Evolutionary conservation across 345 rosid genomes (phyloP), one percentile per base, ranked within the genome.

Genomic region (Dipteronia dyeriana): DNA sequence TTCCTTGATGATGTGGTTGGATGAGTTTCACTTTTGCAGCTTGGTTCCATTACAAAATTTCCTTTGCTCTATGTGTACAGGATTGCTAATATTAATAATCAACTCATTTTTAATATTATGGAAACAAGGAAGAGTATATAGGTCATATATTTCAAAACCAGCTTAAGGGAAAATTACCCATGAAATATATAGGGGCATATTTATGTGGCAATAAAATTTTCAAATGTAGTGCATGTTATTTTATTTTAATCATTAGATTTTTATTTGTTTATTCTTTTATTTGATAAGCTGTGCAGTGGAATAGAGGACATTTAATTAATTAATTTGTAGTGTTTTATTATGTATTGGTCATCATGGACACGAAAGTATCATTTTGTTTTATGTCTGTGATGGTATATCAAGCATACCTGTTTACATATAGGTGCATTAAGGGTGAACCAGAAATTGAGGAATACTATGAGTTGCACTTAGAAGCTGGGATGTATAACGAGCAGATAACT

Each of bases 371-470:
- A 72, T 68, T 31, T 59, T 43, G 45, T 70, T 47, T 26, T 76
- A 25, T 56, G 34, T 19, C 20, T 26, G 54, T n/a, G 41, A 20
- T 79, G 68, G 11, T 47, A 7, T 59, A 65, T 64, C 75, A 70
- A 59, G 57, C 79, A 72, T 75, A 64, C 17, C 17, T 70, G 23
- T 85, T 77, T 85, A 74, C 70, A 0, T 86, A 51, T 81, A 95
- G 99, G 51, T 95, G 99, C 79, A 92, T 94, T 74, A 91, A 92
- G 87, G 95, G 99, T 70, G 97, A 91, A 86, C 94, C 99, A 0
- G 88, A 91, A 75, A 94, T 95, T 73, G 98, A 95, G 85, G 98
- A 91, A 68, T 95, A 95, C 82, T 94, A 86, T 80, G 92, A 91
- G 78, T 71, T 94, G 91, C 84, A 77, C 78, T 19, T 78, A 25